These are phyloP conservation scores for Penicillium soppii DNA, from an alignment of 495 filamentous ascomycete species.

Conservation along the genomic window DNA sequence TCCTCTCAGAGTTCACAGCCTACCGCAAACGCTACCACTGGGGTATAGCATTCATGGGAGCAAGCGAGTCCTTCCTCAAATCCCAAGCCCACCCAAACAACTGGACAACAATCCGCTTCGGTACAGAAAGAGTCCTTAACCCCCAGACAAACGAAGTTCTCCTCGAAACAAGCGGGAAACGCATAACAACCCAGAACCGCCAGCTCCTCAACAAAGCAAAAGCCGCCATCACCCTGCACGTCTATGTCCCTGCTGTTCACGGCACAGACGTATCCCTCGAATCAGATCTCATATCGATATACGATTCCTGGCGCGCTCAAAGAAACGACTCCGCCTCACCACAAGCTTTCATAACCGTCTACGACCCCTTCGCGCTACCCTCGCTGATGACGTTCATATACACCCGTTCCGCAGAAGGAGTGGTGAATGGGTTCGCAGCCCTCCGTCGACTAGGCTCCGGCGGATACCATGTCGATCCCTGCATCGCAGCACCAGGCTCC, in stretches of 20 bases:
- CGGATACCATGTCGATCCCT: constrained; percentile 47
- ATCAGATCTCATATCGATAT: constrained; percentile 31
- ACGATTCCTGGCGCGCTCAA: constrained; percentile 38
- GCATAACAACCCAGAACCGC: constrained; percentile 35
- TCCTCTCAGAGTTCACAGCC: constrained; percentile 37
- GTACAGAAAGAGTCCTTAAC: constrained; percentile 40
- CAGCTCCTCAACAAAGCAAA: constrained; percentile 37
- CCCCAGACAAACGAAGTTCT: constrained; percentile 42
- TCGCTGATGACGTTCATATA: constrained; percentile 46
- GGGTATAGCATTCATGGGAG: constrained; percentile 41
- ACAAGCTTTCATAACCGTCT: constrained; percentile 45
- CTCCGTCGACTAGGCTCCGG: constrained; percentile 35
- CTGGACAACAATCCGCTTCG: constrained; percentile 43
- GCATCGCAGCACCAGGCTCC: constrained; percentile 34
- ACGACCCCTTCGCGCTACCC: constrained; percentile 42
- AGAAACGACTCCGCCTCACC: constrained; percentile 28
- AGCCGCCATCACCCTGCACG: constrained; percentile 30
- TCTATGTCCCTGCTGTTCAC: constrained; percentile 32
- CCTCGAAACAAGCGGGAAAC: constrained; percentile 35
- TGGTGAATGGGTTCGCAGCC: constrained; percentile 38
- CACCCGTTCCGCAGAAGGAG: constrained; percentile 27
- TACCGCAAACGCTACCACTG: constrained; percentile 28
- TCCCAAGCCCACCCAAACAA: constrained; percentile 21
- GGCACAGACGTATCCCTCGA: constrained; percentile 30
- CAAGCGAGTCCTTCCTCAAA: constrained; percentile 27